Evolutionary conservation across 2,329 filamentous ascomycete species (phyloP).

Genomic region (Trichoderma sp.): DNA sequence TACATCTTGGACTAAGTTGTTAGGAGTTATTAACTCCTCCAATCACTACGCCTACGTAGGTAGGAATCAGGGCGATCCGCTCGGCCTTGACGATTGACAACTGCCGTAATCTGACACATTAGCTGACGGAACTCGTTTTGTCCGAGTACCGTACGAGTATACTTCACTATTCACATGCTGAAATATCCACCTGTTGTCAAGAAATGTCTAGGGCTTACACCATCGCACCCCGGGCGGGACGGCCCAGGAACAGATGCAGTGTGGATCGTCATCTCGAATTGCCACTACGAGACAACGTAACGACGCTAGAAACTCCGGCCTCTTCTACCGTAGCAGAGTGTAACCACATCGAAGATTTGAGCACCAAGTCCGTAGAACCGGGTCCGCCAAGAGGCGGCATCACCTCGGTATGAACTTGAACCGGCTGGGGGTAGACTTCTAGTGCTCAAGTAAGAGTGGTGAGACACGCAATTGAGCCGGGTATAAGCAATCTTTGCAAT

Average conservation of each 20-base stretch:
- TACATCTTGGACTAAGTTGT: not conserved
- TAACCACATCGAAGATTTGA: not conserved
- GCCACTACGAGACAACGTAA: not conserved
- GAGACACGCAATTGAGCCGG: not conserved
- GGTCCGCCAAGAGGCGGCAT: not conserved
- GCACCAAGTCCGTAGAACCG: not conserved
- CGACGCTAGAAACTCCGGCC: not conserved
- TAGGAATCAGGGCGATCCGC: not conserved
- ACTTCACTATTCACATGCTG: not conserved
- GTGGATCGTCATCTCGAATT: not conserved
- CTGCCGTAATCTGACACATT: not conserved
- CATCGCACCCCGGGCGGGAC: not conserved
- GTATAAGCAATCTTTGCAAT: not conserved
- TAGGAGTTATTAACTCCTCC: not conserved
- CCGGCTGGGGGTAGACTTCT: not conserved
- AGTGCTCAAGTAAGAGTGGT: conserved; percentile 10
- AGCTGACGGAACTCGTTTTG: not conserved
- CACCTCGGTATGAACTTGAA: not conserved
- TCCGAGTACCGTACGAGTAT: no score
- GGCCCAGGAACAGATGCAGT: not conserved
- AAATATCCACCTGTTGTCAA: not conserved
- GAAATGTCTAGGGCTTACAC: conserved; percentile 6
- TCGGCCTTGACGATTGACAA: not conserved
- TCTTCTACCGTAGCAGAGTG: not conserved
- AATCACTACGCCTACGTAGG: not conserved